phyloP scores from a whole-genome alignment of 148 eudicot species.

The Chenopodium formosanum region DNA sequence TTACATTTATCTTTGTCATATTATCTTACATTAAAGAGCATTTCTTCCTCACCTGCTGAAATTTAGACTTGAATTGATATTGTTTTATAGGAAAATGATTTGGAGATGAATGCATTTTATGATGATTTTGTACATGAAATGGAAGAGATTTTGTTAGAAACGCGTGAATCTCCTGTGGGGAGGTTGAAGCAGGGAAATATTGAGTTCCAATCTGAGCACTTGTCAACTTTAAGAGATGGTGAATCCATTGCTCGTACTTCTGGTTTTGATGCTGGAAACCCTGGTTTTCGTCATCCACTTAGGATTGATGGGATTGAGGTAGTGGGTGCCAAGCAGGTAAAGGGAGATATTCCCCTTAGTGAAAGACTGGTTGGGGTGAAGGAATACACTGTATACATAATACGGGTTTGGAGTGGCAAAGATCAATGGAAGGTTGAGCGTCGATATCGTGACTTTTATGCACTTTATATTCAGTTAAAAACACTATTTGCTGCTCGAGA shows the following conservation, averaged over 20 bases:
- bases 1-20: background rate
- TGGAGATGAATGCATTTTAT: slow-evolving; percentile 62
- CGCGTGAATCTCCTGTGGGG: slow-evolving; percentile 48
- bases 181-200: slow-evolving; percentile 41
- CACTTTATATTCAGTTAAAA: slow-evolving; percentile 67
- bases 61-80: background rate
- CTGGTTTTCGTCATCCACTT: slow-evolving; percentile 33
- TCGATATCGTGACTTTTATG: slow-evolving; percentile 86
- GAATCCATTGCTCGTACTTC: slow-evolving; percentile 71
- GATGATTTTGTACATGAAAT: slow-evolving; percentile 92
- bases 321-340: slow-evolving; percentile 74
- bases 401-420: slow-evolving; percentile 65
- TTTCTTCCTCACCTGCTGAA: background rate
- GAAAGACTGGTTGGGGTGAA: slow-evolving; percentile 93
- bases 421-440: slow-evolving; percentile 89
- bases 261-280: slow-evolving; percentile 40
- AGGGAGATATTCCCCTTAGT: slow-evolving; percentile 80
- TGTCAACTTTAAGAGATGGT: slow-evolving; percentile 60
- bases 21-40: background rate
- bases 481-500: slow-evolving; percentile 57
- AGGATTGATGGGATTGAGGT: slow-evolving; percentile 78
- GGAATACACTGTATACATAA: slow-evolving; percentile 76
- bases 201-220: slow-evolving; percentile 36
- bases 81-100: slow-evolving; percentile 30
- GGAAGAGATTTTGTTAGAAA: slow-evolving; percentile 91